Evolutionary conservation across 257 asterid genomes (phyloP), one percentile per base, ranked within the genome.

Genomic region (Oldenlandia corymbosa): DNA sequence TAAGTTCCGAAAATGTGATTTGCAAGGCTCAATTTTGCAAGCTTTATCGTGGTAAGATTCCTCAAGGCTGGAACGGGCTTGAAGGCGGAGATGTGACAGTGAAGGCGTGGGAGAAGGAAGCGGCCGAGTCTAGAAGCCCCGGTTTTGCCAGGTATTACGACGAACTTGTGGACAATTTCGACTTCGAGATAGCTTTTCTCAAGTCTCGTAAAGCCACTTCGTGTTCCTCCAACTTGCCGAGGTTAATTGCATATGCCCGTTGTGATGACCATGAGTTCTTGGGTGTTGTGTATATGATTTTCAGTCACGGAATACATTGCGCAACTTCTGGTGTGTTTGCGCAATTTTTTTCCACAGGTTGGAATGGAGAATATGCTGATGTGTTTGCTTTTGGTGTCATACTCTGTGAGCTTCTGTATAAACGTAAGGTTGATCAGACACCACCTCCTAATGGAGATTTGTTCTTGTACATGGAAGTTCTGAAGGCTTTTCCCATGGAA

Each of bases 221-320:
- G n/a, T n/a, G n/a, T 50, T 21, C 26, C 24, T 5, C 3, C 56
- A 21, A 50, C 27, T 20, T 49, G 54, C 54, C 54, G 16, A 49
- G 27, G 54, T 49, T 49, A 28, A 49, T 49, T 49, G 54, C 54
- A 4, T 27, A 48, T 48, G 54, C 31, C 13, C 56, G 56, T 21
- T 30, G 24, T 21, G 56, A 50, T 18, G 56, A 21, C 10, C 10
- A 8, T 9, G 17, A 21, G 30, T 50, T 50, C 23, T 5, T 50
- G 56, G 56, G 56, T n/a, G 54, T 48, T 48, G 54, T 48, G n/a
- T n/a, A n/a, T 48, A 48, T 48, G 21, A 50, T 26, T 14, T 50
- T 50, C 27, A 50, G 56, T 50, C 56, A 50, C 10, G 17, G 24
- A 26, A 21, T 50, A 21, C 30, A 0, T 31, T 50, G 56, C 31